Evolutionary conservation across 2,329 filamentous ascomycete genomes (phyloP).

Genomic region (Beauveria asiatica): DNA sequence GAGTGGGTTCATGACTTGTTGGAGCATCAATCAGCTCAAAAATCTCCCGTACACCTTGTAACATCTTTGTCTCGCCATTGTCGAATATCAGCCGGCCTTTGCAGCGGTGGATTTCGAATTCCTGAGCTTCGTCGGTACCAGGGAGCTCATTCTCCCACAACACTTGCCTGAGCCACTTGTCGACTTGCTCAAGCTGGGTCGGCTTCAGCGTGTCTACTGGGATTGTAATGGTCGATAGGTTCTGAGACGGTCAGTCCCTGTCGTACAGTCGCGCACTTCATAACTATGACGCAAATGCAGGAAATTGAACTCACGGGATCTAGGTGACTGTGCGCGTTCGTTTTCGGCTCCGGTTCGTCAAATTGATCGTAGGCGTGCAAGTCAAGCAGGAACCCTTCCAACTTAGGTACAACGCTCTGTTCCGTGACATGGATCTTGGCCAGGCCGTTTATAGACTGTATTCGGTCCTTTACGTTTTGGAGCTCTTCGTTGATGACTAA

Average conservation of each 20-base stretch:
- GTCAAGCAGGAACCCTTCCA: conserved; percentile 83
- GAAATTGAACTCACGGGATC: conserved; percentile 58
- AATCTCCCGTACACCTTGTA: conserved; percentile 87
- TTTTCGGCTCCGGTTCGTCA: conserved; percentile 58
- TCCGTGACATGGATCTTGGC: conserved; percentile 78
- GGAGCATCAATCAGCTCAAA: conserved; percentile 77
- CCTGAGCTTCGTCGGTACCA: conserved; percentile 23
- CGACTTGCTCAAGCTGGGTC: conserved; percentile 54
- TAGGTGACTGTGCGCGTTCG: conserved; percentile 80
- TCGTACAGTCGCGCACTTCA: not conserved
- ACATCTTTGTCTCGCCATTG: conserved; percentile 60
- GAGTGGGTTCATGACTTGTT: conserved; percentile 20
- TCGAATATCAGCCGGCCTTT: conserved; percentile 69
- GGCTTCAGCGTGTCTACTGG: conserved; percentile 51
- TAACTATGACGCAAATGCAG: not conserved
- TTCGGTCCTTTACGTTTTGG: conserved; percentile 57
- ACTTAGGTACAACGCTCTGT: conserved; percentile 67
- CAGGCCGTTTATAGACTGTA: conserved; percentile 80
- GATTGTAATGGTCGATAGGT: conserved; percentile 62
- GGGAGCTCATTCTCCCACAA: conserved; percentile 72
- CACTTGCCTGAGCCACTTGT: conserved; percentile 73
- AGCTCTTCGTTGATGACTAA: conserved; percentile 66
- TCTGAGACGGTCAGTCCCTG: not conserved
- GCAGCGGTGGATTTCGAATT: conserved; percentile 76
- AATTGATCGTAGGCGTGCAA: conserved; percentile 88